phyloP scores from a whole-genome alignment of 2,329 filamentous ascomycete genomes.

The Whalleya microplaca region DNA sequence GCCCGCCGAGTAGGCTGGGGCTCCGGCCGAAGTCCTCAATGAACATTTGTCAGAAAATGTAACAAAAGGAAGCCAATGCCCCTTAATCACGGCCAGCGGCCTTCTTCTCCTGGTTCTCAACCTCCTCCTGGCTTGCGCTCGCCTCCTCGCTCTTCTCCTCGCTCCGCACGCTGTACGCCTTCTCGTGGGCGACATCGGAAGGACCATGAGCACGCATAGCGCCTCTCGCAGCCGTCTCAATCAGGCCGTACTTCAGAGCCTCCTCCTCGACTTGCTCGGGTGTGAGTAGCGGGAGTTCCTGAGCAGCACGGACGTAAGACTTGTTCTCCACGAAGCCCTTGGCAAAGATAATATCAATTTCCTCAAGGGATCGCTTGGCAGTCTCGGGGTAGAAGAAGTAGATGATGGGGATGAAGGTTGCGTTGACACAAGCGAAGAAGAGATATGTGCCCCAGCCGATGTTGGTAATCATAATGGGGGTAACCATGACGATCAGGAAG shows the following conservation, averaged over 20 bases:
- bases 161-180: conserved; percentile 30
- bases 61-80: background rate
- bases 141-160: conserved; percentile 29
- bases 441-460: conserved; percentile 61
- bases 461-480: conserved; percentile 64
- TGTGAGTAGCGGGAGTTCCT: conserved; percentile 57
- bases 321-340: conserved; percentile 63
- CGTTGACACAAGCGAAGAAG: conserved; percentile 42
- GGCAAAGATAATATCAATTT: conserved; percentile 63
- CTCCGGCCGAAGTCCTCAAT: too few relatives aligned
- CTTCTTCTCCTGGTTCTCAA: conserved; percentile 15
- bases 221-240: conserved; percentile 34
- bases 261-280: conserved; percentile 57
- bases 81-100: background rate
- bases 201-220: conserved; percentile 14
- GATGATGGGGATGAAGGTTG: conserved; percentile 42
- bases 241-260: conserved; percentile 40
- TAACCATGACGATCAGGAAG: conserved; percentile 58
- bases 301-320: conserved; percentile 61
- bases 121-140: conserved; percentile 26
- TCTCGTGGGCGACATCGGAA: conserved; percentile 20
- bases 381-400: conserved; percentile 60
- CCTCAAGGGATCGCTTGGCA: conserved; percentile 52
- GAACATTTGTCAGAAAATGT: background rate
- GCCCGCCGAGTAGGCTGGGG: too few relatives aligned